phyloP scores from a whole-genome alignment of 805 yeast genomes.

The Ogataea methanolica region DNA sequence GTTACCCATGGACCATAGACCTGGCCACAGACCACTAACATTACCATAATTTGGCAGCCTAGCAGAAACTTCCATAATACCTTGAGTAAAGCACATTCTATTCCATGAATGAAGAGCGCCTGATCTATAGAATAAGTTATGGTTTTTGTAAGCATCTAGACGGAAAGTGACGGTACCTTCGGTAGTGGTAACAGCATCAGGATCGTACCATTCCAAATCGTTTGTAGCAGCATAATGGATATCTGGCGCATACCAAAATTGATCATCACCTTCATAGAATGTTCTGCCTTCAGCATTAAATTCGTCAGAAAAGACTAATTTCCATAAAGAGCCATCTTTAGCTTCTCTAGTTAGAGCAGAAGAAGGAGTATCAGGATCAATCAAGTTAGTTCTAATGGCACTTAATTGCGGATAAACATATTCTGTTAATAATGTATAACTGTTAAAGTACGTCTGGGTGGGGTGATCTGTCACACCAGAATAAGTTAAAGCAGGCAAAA shows the following conservation, averaged over 20 bases:
- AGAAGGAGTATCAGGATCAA: conserved; percentile 71
- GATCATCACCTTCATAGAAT: conserved; percentile 88
- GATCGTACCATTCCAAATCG: conserved; percentile 93
- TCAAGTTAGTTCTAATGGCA: conserved; percentile 54
- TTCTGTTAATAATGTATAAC: conserved; percentile 44
- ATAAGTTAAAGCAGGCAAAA: conserved; percentile 80
- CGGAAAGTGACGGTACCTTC: conserved; percentile 66
- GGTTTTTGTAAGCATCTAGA: conserved; percentile 81
- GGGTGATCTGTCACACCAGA: conserved; percentile 52
- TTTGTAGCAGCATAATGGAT: conserved; percentile 80
- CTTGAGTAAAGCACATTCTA: conserved; percentile 83
- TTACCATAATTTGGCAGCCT: conserved; percentile 76
- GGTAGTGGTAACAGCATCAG: conserved; percentile 78
- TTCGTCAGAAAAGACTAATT: conserved; percentile 84
- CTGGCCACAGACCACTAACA: conserved; percentile 91
- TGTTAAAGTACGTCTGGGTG: conserved; percentile 1
- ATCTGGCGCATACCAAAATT: conserved; percentile 83
- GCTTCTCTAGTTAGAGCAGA: conserved; percentile 41
- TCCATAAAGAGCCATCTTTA: conserved; percentile 63
- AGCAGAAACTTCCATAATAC: conserved; percentile 70
- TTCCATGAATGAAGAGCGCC: conserved; percentile 96
- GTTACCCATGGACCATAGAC: conserved; percentile 92
- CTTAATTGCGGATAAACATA: conserved; percentile 54
- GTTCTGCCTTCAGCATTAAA: conserved; percentile 87
- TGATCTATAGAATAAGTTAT: conserved; percentile 74